Percentiles rank a stretch among this genome's conserved stretches.
Evolutionary conservation across 371 early-diverging fungal genomes (phyloP).

Genomic region (Syncephalis fuscata): DNA sequence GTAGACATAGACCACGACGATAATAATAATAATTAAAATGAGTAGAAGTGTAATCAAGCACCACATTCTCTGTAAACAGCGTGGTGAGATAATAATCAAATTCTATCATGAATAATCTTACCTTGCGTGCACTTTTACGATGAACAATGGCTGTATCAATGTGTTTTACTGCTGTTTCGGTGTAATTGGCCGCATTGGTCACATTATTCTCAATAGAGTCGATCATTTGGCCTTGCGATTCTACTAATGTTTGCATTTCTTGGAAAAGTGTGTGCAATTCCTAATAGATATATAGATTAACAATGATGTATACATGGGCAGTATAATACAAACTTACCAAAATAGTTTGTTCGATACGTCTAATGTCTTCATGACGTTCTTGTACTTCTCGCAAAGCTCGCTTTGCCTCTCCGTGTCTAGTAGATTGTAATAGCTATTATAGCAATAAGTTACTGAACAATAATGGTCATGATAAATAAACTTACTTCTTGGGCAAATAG

Average conservation of each 20-base stretch:
- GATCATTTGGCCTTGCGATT: constrained; percentile 60
- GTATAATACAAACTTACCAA: constrained; percentile 3
- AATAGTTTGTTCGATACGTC: constrained; percentile 41
- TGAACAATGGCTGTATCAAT: constrained; percentile 48
- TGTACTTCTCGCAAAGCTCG: constrained; percentile 71
- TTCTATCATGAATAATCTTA: constrained; percentile 9
- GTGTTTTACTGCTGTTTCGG: constrained; percentile 54
- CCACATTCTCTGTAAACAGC: constrained; percentile 41
- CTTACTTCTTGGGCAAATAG: constrained; percentile 75
- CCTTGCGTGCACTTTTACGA: constrained; percentile 57
- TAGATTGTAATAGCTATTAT: constrained; percentile 43
- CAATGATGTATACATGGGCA: constrained; percentile 3
- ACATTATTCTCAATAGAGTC: constrained; percentile 55
- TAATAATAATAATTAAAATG: constrained; percentile 25
- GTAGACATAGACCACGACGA: constrained; percentile 18
- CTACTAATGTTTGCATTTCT: constrained; percentile 79
- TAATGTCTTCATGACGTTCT: constrained; percentile 72
- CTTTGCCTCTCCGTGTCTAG: constrained; percentile 63
- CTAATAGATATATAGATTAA: constrained; percentile 16
- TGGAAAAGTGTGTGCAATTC: constrained; percentile 80
- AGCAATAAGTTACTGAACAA: not conserved
- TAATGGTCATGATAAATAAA: not conserved
- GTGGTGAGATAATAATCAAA: not conserved
- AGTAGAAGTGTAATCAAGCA: constrained; percentile 32
- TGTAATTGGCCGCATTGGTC: constrained; percentile 36